Evolutionary conservation across 2,329 filamentous ascomycete species (phyloP), one percentile per base, ranked within the genome.

Genomic region (Fusarium bulbicola): DNA sequence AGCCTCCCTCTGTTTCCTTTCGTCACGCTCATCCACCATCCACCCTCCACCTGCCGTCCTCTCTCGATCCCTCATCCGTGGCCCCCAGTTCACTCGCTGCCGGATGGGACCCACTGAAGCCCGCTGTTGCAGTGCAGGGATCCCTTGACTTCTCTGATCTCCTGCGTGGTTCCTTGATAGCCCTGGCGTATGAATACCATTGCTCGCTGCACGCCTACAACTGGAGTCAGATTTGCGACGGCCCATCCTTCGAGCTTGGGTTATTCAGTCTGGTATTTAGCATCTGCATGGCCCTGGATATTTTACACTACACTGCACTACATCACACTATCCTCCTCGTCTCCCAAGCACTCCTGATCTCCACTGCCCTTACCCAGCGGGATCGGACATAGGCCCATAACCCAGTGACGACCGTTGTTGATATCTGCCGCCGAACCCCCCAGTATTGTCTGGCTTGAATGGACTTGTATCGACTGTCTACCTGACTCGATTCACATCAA

Each of bases 201-300:
- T 72, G 63, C 68, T 73, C 73, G 66, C 66, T 57, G 56, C 69
- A 76, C 73, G 70, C 75, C 74, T 77, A 68, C 56, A 75, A 73
- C 65, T 72, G 73, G 66, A 77, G 69, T 74, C 61, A 71, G 63
- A 76, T 70, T 76, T 74, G 63, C 69, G 68, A 75, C 75, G 66
- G 50, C 54, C 63, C 65, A 67, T 58, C 61, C 61, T 65, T 47
- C 34, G 37, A 62, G 34, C 56, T 59, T 56, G 28, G 63, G 57
- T 50, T 54, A 56, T 60, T 57, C 46, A 49, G 58, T 61, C 56
- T 68, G 59, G 58, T 71, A 72, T 74, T 72, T 73, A 63, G 70
- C 70, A 74, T 72, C 71, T 73, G 66, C 63, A 63, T 72, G 70
- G 70, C 60, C 63, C 59, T 72, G 54, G 56, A 37, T 57, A 63